A percentile compares a stretch with the other conserved stretches of the same genome.
phyloP scores from a whole-genome alignment of 805 yeast species.

The Metschnikowia kofuensis region DNA sequence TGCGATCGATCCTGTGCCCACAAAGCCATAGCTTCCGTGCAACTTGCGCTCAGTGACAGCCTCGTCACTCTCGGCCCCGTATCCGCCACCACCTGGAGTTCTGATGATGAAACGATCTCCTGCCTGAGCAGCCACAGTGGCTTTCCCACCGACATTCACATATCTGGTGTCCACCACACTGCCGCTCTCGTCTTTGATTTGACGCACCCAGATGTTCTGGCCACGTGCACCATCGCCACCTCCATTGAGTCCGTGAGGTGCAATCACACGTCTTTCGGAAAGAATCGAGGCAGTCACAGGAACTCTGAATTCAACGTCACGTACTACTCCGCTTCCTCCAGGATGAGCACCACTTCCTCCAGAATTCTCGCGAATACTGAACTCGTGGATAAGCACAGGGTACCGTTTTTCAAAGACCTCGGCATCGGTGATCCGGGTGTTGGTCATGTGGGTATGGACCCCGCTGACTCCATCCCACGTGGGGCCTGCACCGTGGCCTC shows the following conservation, averaged over 20 bases:
- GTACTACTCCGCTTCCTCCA: conserved; percentile 19
- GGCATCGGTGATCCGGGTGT: conserved; percentile 20
- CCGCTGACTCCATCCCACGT: conserved; percentile 19
- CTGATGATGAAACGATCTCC: conserved; percentile 42
- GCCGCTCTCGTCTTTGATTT: conserved; percentile 19
- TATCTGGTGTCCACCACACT: conserved; percentile 16
- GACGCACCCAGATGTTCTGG: conserved; percentile 32
- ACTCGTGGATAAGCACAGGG: conserved; percentile 20
- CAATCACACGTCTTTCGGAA: conserved; percentile 79
- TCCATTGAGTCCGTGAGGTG: conserved; percentile 86
- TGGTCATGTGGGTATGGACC: conserved; percentile 20
- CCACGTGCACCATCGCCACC: conserved; percentile 80
- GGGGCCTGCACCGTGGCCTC: conserved; percentile 22
- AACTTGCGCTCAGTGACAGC: conserved; percentile 4
- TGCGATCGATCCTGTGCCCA: conserved; percentile 38
- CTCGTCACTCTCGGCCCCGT: conserved; percentile 21
- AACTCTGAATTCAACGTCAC: conserved; percentile 20
- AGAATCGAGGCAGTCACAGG: conserved; percentile 42
- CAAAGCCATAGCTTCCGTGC: conserved; percentile 18
- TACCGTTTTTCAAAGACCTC: conserved; percentile 21
- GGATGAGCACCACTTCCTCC: conserved; percentile 17
- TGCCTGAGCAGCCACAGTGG: conserved; percentile 22
- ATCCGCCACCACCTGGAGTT: conserved; percentile 49
- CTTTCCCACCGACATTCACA: conserved; percentile 20
- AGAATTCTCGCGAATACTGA: conserved; percentile 14